Conservation (phyloP, 441 rosid species). For the Adansonia grandidieri region DNA sequence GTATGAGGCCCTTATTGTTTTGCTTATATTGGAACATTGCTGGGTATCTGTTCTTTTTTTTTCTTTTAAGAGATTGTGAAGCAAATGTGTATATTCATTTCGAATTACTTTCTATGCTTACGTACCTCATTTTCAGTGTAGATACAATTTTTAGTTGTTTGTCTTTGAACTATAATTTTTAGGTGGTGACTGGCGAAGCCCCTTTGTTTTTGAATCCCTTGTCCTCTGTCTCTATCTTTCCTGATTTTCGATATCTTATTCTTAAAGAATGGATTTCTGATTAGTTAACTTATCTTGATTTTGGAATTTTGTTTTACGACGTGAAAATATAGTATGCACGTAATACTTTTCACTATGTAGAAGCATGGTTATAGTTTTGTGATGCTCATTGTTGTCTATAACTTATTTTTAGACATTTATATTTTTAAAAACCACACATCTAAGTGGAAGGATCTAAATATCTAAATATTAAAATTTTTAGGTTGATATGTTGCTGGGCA, state of each 20-base stretch:
- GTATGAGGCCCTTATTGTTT: neutral
- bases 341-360: too few species aligned
- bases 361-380: neutral
- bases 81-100: neutral
- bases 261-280: neutral
- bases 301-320: neutral
- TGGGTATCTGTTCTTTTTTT: neutral
- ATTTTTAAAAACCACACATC: neutral
- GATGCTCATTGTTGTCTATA: too few species aligned
- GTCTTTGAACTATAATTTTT: neutral
- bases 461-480: constrained; percentile 40
- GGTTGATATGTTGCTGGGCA: constrained; percentile 69
- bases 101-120: neutral
- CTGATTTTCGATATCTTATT: neutral
- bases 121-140: neutral
- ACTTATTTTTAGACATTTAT: neutral
- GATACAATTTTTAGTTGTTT: neutral
- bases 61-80: neutral
- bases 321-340: neutral
- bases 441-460: neutral
- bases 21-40: neutral
- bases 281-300: neutral
- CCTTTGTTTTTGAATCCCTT: neutral
- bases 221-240: neutral
- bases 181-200: neutral